Conservation (phyloP, 306 rosid species). For the Abrus pulchellus region DNA sequence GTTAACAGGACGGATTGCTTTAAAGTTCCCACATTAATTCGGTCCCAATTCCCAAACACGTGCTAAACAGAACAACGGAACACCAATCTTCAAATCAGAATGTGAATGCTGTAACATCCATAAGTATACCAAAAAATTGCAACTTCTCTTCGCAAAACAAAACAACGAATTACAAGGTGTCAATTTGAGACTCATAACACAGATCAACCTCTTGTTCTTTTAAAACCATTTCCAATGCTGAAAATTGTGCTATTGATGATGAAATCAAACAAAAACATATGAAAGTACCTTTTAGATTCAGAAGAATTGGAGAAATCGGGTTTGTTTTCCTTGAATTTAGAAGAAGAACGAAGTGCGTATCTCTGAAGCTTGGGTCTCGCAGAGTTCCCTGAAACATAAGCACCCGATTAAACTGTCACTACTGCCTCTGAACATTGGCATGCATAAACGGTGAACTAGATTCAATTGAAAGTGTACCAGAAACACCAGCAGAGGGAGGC, state of each 20-base stretch:
- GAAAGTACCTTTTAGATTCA: constrained; percentile 65
- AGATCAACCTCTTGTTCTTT: too few relatives aligned
- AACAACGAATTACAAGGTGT: too few relatives aligned
- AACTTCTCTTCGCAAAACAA: too few relatives aligned
- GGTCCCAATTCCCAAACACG: constrained; percentile 11
- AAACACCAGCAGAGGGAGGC: constrained; percentile 47
- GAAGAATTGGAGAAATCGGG: constrained; percentile 56
- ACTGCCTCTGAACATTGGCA: background rate
- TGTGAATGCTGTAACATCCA: too few relatives aligned
- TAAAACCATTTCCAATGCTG: too few relatives aligned
- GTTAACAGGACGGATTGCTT: background rate
- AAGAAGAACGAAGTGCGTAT: constrained; percentile 71
- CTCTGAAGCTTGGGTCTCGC: constrained; percentile 62
- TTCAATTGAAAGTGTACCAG: constrained; percentile 45
- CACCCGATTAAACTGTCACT: background rate
- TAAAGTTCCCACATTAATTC: background rate
- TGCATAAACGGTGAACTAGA: background rate
- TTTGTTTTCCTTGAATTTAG: constrained; percentile 62
- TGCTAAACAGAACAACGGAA: background rate
- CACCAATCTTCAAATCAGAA: too few relatives aligned
- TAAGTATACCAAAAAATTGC: too few relatives aligned
- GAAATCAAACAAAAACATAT: background rate
- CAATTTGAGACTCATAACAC: too few relatives aligned
- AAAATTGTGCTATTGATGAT: background rate
- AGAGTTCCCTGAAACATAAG: constrained; percentile 58